These are phyloP conservation scores for Rhazya stricta DNA, from an alignment of 257 asterid species.

Conservation along the genomic window DNA sequence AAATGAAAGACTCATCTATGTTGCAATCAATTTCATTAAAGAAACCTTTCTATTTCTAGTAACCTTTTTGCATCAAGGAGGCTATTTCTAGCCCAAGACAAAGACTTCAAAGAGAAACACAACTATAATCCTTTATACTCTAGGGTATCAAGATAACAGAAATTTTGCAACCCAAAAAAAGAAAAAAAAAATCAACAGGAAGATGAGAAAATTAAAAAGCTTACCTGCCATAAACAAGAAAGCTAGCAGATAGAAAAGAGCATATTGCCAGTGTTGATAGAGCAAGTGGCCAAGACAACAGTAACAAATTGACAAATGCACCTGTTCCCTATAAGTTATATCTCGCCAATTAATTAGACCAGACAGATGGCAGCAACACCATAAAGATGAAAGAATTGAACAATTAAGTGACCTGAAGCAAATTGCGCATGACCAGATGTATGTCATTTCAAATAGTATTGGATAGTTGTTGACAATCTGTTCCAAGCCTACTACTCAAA, in stretches of 20 bases:
- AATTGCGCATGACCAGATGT: slow-evolving; percentile 73
- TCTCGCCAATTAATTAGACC: slow-evolving; percentile 8
- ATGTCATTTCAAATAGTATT: slow-evolving; percentile 93
- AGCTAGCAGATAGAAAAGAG: slow-evolving; percentile 56
- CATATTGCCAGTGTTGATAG: slow-evolving; percentile 71
- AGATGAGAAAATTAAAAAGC: slow-evolving; percentile 28
- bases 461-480: slow-evolving; percentile 99
- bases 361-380: slow-evolving; percentile 8
- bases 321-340: slow-evolving; percentile 63
- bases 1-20: background rate
- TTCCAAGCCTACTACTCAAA: slow-evolving; percentile 97
- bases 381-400: background rate
- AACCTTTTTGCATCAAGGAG: background rate
- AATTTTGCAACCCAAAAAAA: too few relatives aligned
- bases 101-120: background rate
- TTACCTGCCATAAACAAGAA: slow-evolving; percentile 89
- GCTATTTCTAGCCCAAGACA: background rate
- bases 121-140: background rate
- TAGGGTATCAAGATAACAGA: background rate
- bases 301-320: slow-evolving; percentile 68
- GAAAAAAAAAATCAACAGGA: background rate
- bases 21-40: background rate
- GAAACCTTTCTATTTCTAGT: background rate
- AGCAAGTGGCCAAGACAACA: slow-evolving; percentile 91
- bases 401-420: slow-evolving; percentile 67